Base-by-base conservation (phyloP, 1,139 yeast genomes). In the Citeromyces hawaiiensis region DNA sequence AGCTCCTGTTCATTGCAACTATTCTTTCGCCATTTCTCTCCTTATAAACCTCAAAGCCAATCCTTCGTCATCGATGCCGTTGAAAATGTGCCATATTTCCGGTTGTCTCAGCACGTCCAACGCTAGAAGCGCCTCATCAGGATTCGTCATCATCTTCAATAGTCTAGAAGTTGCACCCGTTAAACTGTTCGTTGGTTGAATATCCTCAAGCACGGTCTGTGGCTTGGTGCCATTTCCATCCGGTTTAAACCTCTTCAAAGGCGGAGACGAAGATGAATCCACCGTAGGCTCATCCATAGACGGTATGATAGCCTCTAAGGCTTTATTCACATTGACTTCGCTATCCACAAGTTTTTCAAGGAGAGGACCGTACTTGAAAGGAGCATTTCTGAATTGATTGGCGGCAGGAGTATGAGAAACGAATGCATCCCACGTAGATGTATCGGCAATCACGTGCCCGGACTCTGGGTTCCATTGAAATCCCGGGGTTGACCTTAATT, bases 1-100 rank as follows among this genome's bases (percentile, higher is more conserved):
- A n/a, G n/a, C n/a, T n/a, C n/a, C n/a, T n/a, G n/a, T n/a, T n/a
- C 21, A 19, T 7, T 14, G 38, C 35, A 27, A 9, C 32, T 15
- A 35, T 39, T 43, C 45, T 39, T 44, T 42, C 39, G 5, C 10
- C 32, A 29, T 29, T 29, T 29, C 32, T n/a, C 32, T n/a, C 9
- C 32, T 29, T 14, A 29, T 14, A 14, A 29, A 29, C 32, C 32
- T 4, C 10, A 29, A 14, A 9, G 32, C 32, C 32, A 29, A 14
- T 5, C 9, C 10, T 5, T 29, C 15, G 10, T 29, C 32, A n/a
- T 29, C 32, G 4, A 29, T n/a, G 15, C 32, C 32, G 15, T 29
- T 29, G 10, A 29, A 29, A n/a, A 29, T 29, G 5, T 29, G 32
- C 32, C 32, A 29, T 14, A 29, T 14, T 29, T 29, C 32, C 15